Evolutionary conservation across 2,329 filamentous ascomycete genomes (phyloP), one percentile per base, ranked within the genome.

Genomic region (Lachnum nothofagi): DNA sequence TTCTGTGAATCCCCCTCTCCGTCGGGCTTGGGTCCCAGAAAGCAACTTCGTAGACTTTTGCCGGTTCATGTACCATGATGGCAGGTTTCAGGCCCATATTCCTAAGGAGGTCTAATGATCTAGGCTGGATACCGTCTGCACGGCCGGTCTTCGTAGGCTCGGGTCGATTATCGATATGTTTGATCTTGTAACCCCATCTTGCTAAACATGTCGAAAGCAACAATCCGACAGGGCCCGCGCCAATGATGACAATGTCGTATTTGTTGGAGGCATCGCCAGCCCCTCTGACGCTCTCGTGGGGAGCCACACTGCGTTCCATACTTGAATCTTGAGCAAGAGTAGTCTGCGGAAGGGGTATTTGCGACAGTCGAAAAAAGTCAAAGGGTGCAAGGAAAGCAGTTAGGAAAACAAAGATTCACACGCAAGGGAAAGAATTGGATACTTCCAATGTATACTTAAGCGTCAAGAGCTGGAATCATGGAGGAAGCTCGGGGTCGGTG

Each of bases 161-260:
- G 2, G 88, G 76, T 51, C 90, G 79, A 70, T 94, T 95, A 71
- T 95, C 91, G 64, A 95, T 89, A 70, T 95, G 89, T 74, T 91
- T 95, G 68, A 96, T 88, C 67, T 82, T 89, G 75, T 95, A 96
- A 17, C 91, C 91, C 88, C 90, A 95, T 72, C 90, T 78, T 52
- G 88, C 87, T 53, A 96, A 78, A 65, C 87, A 91, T 24, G 90
- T 90, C 7, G 89, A 93, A 20, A 95, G 78, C 70, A 94, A 83
- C 49, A 95, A 79, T 47, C 91, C 91, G 34, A 91, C 89, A 3
- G 91, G 91, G 14, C 91, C 91, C 48, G 91, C 91, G 56, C 91
- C 91, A 47, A 95, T 78, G 58, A 95, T 90, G 59, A 95, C 89
- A 43, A 78, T 78, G 62, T 86, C 83, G 68, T 82, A 84, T 31